These are phyloP conservation scores for Viola odorata DNA, from an alignment of 345 rosid genomes.

Conservation along the genomic window DNA sequence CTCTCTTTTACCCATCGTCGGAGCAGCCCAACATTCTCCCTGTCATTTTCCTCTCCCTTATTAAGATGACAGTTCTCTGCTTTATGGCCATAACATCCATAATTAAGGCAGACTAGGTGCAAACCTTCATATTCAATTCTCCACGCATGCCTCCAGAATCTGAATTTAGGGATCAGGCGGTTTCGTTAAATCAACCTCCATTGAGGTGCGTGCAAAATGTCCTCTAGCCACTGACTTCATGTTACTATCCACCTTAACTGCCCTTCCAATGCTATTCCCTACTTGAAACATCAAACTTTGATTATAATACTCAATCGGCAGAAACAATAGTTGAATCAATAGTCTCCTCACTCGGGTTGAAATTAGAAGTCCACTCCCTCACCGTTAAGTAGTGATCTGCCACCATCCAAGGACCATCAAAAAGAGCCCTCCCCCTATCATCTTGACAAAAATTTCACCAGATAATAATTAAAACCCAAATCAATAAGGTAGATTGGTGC, in stretches of 20 bases:
- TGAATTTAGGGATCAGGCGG: not conserved
- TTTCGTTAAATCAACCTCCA: not conserved
- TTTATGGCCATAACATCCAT: not conserved
- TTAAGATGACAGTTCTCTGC: not conserved
- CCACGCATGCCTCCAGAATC: not conserved
- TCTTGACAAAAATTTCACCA: not conserved
- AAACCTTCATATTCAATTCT: conserved; percentile 1
- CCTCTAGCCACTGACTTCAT: not conserved
- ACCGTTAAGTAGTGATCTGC: not conserved
- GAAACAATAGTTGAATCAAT: not conserved
- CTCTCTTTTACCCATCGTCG: too few relatives aligned
- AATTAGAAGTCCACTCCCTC: not conserved
- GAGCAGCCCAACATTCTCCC: not conserved
- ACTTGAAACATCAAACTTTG: not conserved
- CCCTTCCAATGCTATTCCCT: not conserved
- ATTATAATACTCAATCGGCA: not conserved
- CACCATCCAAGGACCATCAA: not conserved
- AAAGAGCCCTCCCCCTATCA: too few relatives aligned
- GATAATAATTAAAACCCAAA: not conserved
- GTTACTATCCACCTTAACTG: not conserved
- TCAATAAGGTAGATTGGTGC: not conserved
- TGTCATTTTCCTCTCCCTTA: not conserved
- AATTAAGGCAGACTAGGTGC: not conserved
- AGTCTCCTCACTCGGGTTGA: not conserved
- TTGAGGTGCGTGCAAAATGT: not conserved